Conservation (phyloP, 2,329 filamentous ascomycete species). For the Hymenoscyphus scutula region DNA sequence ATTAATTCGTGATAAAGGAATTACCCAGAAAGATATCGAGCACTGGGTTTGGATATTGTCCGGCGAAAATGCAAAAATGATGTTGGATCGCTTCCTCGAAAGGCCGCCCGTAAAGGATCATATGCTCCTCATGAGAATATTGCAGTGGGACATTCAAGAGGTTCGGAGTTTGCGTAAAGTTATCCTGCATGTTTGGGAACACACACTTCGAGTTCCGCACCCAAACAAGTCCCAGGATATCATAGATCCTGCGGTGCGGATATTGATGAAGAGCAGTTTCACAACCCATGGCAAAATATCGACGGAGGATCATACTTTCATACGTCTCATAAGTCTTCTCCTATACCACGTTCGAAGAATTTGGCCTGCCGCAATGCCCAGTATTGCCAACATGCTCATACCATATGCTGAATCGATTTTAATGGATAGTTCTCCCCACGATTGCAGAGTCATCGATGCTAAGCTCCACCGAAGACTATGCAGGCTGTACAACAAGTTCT, state of each 20-base stretch:
- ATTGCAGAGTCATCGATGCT: conserved; percentile 11
- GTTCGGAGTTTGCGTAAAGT: conserved; percentile 22
- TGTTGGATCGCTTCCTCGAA: conserved; percentile 28
- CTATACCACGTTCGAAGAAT: conserved; percentile 31
- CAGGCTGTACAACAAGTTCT: conserved; percentile 42
- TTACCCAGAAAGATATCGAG: conserved; percentile 25
- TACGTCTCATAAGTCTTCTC: conserved; percentile 25
- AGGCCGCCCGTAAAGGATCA: conserved; percentile 17
- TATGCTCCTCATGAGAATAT: conserved; percentile 31
- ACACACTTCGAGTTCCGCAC: conserved; percentile 8
- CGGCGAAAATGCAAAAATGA: conserved; percentile 22
- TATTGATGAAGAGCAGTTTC: not conserved
- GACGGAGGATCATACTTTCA: conserved; percentile 22
- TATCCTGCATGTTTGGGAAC: conserved; percentile 20
- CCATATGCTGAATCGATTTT: conserved; percentile 21
- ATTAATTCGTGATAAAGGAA: not conserved
- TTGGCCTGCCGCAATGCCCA: conserved; percentile 31
- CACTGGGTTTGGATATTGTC: conserved; percentile 34
- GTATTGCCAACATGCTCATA: conserved; percentile 28
- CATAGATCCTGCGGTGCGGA: not conserved
- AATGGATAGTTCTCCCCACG: conserved; percentile 3
- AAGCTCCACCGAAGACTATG: conserved; percentile 27
- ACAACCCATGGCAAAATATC: not conserved
- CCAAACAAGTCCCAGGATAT: not conserved
- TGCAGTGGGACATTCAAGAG: conserved; percentile 24